Conservation (phyloP, 2,329 filamentous ascomycete genomes). For the Fusarium mangiferae region DNA sequence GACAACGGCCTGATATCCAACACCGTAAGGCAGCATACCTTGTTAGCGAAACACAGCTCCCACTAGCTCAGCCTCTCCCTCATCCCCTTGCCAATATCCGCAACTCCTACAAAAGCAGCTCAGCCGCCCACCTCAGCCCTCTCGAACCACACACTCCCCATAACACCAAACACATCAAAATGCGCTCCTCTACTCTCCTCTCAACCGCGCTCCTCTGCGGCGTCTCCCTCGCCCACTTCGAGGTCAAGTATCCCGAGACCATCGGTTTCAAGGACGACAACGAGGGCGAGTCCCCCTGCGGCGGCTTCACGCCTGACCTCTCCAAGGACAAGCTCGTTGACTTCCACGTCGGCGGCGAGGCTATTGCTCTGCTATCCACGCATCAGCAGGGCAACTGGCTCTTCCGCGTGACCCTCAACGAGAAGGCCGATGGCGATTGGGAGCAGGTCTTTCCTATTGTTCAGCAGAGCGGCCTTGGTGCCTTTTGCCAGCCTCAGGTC, state of each 20-base stretch:
- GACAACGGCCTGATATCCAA: not conserved
- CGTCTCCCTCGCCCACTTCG: constrained; percentile 64
- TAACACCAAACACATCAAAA: constrained; percentile 37
- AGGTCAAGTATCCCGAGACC: constrained; percentile 58
- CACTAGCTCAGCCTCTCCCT: constrained; percentile 19
- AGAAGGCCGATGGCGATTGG: constrained; percentile 61
- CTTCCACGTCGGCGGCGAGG: constrained; percentile 68
- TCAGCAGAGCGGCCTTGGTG: constrained; percentile 64
- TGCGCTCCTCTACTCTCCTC: constrained; percentile 50
- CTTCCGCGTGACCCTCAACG: constrained; percentile 66
- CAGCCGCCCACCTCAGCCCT: constrained; percentile 20
- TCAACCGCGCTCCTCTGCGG: constrained; percentile 52
- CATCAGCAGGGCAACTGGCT: constrained; percentile 67
- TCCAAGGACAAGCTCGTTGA: constrained; percentile 59
- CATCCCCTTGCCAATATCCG: constrained; percentile 25
- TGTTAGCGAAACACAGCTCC: not conserved
- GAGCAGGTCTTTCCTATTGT: constrained; percentile 64
- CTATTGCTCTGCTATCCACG: constrained; percentile 58
- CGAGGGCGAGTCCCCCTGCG: constrained; percentile 61
- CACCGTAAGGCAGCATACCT: not conserved
- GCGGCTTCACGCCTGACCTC: constrained; percentile 62
- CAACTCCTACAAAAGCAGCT: constrained; percentile 34
- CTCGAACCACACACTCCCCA: not conserved
- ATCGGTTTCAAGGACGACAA: constrained; percentile 62
- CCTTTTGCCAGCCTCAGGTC: constrained; percentile 63